These are phyloP conservation scores for Fusarium decemcellulare DNA, from an alignment of 2,329 filamentous ascomycete species.

Conservation along the genomic window DNA sequence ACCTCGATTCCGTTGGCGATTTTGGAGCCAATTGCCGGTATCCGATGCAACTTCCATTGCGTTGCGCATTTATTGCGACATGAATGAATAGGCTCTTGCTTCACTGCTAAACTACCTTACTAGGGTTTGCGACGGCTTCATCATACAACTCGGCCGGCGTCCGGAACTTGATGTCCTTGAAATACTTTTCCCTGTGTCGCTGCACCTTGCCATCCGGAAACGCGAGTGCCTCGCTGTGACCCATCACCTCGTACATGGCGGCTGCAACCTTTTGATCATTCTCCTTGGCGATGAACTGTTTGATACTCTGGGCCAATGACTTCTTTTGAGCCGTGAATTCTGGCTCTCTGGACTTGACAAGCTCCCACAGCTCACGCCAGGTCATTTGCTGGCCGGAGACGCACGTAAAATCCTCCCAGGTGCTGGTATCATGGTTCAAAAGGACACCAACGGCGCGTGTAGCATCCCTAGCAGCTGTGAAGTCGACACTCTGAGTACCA, in stretches of 20 bases:
- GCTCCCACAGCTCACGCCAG: constrained; percentile 3
- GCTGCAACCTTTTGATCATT: not conserved
- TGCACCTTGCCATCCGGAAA: not conserved
- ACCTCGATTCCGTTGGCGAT: no score
- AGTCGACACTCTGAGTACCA: not conserved
- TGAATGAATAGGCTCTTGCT: no score
- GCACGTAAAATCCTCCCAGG: not conserved
- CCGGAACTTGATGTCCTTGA: not conserved
- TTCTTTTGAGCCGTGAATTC: not conserved
- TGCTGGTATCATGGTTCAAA: not conserved
- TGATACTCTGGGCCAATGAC: not conserved
- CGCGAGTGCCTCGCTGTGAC: not conserved
- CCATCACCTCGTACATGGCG: not conserved
- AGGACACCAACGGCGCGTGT: not conserved
- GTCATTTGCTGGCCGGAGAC: not conserved
- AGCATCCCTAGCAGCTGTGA: constrained; percentile 1
- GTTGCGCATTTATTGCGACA: no score
- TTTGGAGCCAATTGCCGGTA: no score
- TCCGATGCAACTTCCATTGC: no score
- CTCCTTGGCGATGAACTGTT: not conserved
- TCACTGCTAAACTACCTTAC: no score
- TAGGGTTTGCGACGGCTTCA: not conserved
- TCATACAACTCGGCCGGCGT: not conserved
- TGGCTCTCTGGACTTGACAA: not conserved
- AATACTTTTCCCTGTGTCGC: not conserved